These are phyloP conservation scores for Dothideomycetidae sp. DNA, from an alignment of 2,329 filamentous ascomycete species.

Conservation along the genomic window DNA sequence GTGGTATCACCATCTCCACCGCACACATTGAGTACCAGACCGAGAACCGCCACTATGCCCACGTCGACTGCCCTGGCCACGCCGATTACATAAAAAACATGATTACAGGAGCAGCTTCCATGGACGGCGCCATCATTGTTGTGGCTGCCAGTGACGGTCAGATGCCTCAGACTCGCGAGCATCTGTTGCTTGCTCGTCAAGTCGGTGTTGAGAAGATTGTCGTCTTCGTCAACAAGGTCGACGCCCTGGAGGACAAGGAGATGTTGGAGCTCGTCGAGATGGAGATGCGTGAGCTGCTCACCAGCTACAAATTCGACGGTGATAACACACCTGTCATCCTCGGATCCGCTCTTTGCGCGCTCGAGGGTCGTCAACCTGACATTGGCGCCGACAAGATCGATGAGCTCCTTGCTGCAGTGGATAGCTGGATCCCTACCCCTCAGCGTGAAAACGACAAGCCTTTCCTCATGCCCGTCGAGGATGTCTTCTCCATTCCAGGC, in stretches of 20 bases:
- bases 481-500: slow-evolving; percentile 46
- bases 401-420: slow-evolving; percentile 77
- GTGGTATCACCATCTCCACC: slow-evolving; percentile 98
- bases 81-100: slow-evolving; percentile 99
- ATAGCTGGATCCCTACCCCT: slow-evolving; percentile 92
- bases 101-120: slow-evolving; percentile 98
- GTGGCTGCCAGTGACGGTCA: slow-evolving; percentile 97
- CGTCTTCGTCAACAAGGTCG: slow-evolving; percentile 99
- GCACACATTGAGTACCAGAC: slow-evolving; percentile 98
- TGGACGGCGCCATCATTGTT: slow-evolving; percentile 98
- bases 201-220: slow-evolving; percentile 97
- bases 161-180: slow-evolving; percentile 99
- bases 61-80: slow-evolving; percentile 99
- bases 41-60: slow-evolving; percentile 88
- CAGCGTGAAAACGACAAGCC: slow-evolving; percentile 92
- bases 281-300: slow-evolving; percentile 97
- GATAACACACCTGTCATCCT: slow-evolving; percentile 96
- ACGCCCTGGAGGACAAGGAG: slow-evolving; percentile 91
- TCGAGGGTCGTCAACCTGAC: slow-evolving; percentile 74
- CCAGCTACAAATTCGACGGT: slow-evolving; percentile 88
- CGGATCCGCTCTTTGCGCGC: slow-evolving; percentile 87
- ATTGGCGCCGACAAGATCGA: slow-evolving; percentile 83
- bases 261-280: slow-evolving; percentile 99
- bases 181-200: slow-evolving; percentile 92
- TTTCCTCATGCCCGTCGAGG: slow-evolving; percentile 96